A percentile compares a stretch with the other conserved stretches of the same genome.
Conservation (phyloP, 73 alveolate genomes). For the Paramecium sexaurelia region DNA sequence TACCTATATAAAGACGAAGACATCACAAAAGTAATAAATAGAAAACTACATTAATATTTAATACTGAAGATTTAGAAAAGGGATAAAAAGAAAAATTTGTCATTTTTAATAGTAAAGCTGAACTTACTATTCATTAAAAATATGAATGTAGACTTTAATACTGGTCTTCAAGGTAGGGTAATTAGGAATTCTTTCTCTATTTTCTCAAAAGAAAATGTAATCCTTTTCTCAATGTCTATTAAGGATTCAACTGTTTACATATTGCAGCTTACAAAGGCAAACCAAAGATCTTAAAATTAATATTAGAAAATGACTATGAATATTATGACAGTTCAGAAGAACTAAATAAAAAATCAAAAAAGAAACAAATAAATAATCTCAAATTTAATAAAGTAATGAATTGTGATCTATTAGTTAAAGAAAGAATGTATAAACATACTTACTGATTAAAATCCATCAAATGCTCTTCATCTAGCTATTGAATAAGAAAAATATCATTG, state of each 20-base stretch:
- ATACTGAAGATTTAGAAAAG: neutral
- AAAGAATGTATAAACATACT: neutral
- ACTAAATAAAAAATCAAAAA: neutral
- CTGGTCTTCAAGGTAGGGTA: slow-evolving; percentile 4
- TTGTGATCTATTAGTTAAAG: neutral
- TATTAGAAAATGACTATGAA: slow-evolving; percentile 21
- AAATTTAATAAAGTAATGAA: slow-evolving; percentile 13
- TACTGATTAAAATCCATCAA: slow-evolving; percentile 9
- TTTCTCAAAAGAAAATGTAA: slow-evolving; percentile 10
- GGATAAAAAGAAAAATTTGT: neutral
- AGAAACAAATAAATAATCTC: neutral
- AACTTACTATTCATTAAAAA: neutral
- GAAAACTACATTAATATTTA: neutral
- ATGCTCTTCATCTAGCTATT: slow-evolving; percentile 54
- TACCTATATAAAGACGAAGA: neutral
- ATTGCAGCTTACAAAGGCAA: slow-evolving; percentile 33
- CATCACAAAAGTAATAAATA: neutral
- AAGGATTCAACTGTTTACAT: slow-evolving; percentile 41
- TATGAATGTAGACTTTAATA: slow-evolving; percentile 15
- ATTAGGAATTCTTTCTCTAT: neutral
- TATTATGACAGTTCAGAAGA: slow-evolving; percentile 22
- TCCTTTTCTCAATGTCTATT: neutral
- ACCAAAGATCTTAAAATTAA: neutral
- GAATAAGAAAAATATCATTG: slow-evolving; percentile 51
- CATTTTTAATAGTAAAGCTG: neutral